Percentiles rank a stretch among this genome's conserved stretches.
phyloP scores from a whole-genome alignment of 345 rosid species.

The Physaria fendleri region DNA sequence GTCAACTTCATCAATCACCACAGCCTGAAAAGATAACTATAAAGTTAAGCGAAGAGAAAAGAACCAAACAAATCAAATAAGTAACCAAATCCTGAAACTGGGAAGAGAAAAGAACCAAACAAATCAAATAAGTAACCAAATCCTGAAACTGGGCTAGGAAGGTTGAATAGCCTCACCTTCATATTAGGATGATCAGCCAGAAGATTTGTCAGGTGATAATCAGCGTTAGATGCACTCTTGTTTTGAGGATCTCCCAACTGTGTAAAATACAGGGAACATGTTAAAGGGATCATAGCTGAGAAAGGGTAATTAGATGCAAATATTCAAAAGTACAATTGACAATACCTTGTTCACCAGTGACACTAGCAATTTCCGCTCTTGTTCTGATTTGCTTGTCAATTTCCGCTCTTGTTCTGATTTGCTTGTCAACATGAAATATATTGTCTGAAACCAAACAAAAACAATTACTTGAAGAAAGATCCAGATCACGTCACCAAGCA shows the following conservation, averaged over 20 bases:
- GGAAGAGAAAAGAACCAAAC: slow-evolving; percentile 8
- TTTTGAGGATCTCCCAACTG: slow-evolving; percentile 98
- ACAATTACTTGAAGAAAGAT: background rate
- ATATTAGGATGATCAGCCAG: slow-evolving; percentile 93
- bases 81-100: background rate
- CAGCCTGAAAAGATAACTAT: slow-evolving; percentile 47
- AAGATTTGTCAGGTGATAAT: slow-evolving; percentile 80
- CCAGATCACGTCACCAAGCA: background rate
- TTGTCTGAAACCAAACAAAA: slow-evolving; percentile 47
- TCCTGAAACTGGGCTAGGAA: background rate
- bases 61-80: background rate
- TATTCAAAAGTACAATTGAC: background rate
- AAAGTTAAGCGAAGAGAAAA: slow-evolving; percentile 9
- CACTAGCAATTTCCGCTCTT: slow-evolving; percentile 80
- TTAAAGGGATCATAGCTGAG: no score
- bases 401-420: no score
- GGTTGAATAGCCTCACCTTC: slow-evolving; percentile 51
- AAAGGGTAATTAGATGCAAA: background rate
- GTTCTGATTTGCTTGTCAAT: no score
- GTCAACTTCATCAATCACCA: slow-evolving; percentile 91
- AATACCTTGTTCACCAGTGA: slow-evolving; percentile 82
- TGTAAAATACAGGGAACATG: slow-evolving; percentile 18
- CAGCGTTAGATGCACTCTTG: slow-evolving; percentile 94
- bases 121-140: background rate
- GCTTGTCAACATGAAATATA: slow-evolving; percentile 66